Evolutionary conservation across 306 rosid species (phyloP), one percentile per base, ranked within the genome.

Genomic region (Trifolium repens): DNA sequence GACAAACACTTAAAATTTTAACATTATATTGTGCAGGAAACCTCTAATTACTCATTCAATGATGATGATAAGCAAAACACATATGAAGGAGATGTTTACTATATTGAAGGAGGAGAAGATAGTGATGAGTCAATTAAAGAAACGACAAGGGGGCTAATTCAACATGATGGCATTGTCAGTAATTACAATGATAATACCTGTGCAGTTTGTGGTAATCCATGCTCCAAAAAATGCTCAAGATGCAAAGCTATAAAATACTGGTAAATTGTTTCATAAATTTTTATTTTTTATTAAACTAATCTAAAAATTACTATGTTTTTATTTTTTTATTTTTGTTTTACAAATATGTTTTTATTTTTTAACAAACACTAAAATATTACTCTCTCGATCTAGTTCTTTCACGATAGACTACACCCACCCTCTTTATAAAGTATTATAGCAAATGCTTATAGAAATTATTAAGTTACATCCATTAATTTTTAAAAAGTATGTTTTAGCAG

Each of bases 161-260:
- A 9, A 2, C 32, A 59, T 59, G 42, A 34, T 69, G 53, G 63
- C 10, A 52, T 12, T 75, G 50, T 75, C 1, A 30, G 22, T 47
- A 19, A 22, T 6, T 3, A 50, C 10, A 40, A 34, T 69, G 27
- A 46, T 58, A 40, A 34, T 69, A 30, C 54, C 0, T 80, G 83
- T 61, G 79, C 75, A 22, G 79, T 74, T 52, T 80, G 83, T 67
- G 83, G 83, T 5, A 73, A 37, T 74, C 75, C 79, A 47, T 57
- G 65, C 58, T 58, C 83, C 9, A 67, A 80, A 57, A 69, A 34
- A 67, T 80, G 83, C 49, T 73, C 83, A 67, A 80, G 79, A 40
- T 80, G 83, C 54, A 80, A 73, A 73, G 27, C 57, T 58, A 67
- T 67, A 27, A 80, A 74, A 80, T 80, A 73, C 14, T 80, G 83